Base-by-base conservation (phyloP, 2,329 filamentous ascomycete species). In the Juglanconis sp. region DNA sequence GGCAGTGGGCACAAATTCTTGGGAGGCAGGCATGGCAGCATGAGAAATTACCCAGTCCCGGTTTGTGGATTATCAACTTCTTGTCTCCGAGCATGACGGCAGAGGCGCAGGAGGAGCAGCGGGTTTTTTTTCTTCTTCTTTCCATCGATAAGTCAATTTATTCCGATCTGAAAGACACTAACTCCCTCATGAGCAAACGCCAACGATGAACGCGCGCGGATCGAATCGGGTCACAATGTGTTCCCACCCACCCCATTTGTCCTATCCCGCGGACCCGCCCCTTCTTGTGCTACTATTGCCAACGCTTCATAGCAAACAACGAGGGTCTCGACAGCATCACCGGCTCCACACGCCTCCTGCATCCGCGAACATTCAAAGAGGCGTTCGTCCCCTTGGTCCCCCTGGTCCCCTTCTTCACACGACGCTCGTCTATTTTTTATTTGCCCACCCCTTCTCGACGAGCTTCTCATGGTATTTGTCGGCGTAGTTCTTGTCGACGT, bases 391-490 rank as follows among this genome's bases (percentile, higher is more conserved):
- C 30, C 46, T 13, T 35, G 46, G 7, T 36, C 9, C 13, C 15
- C 24, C 30, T 32, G 3, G 9, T 15, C 31, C 66, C 65, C 65
- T 61, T 63, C 69, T 79, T 79, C 17, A 17, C 42, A 11, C 4
- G 13, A n/a, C n/a, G 8, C 1, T 46, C 44, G 4, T 15, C 9
- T 46, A 46, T n/a, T 46, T 46, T 30, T 46, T 46, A 7, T 11
- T 4, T 61, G 69, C 68, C 64, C 75, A 74, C 48, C 74, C 75
- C 71, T 81, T 79, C 74, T 86, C 82, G 17, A 75, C 78, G 65
- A 83, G 79, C 68, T 82, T 87, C 63, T 85, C 82, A 70, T 86
- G 81, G 72, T 86, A 88, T 64, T 83, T 81, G 66, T 82, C 76
- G 64, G 81, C 79, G 57, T 82, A 81, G 70, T 85, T 86, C 61